Evolutionary conservation across 176 grass and related monocot genomes (phyloP), one percentile per base, ranked within the genome.

Genomic region (Chrysopogon serrulatus): DNA sequence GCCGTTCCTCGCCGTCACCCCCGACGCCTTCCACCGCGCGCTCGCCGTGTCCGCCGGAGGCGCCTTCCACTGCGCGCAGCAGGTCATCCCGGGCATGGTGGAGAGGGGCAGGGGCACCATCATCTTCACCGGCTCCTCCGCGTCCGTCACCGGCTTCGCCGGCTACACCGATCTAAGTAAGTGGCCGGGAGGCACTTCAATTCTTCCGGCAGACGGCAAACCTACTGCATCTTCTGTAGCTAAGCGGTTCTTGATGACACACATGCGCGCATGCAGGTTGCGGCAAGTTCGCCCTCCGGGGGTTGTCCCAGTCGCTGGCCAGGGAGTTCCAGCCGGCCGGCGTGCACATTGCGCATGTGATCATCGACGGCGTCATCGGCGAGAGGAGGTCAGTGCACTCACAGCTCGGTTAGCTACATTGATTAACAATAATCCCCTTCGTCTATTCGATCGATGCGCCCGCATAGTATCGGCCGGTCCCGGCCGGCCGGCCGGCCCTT

Each of bases 21-120:
- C 82, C 4, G 87, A 93, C 17, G 84, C 89, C 27, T 93, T 98
- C 87, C 81, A 95, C 74, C 88, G 84, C 31, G 57, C 88, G 1
- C 91, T 98, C 66, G 84, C 90, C 30, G 87, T 89, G 35, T 93
- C 71, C 18, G 86, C 90, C 33, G 82, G 86, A 18, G 95, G 95
- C n/a, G 89, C 95, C 62, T 98, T 98, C 88, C 84, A 90, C 61
- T 98, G 95, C 79, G 84, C 92, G 31, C 92, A 98, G 10, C 84
- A 94, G 92, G 92, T 98, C 39, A 91, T 98, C 68, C 92, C 95
- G 2, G 87, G 92, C 36, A 98, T 98, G 95, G 82, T 95, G 2
- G 95, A 95, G 54, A 84, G 95, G 45, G 82, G 89, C 34, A 98
- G 92, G 26, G 95, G 95, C 74, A 98, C 95, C 53, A 88, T 98